These are phyloP conservation scores for Diaporthe destruens DNA, from an alignment of 2,329 filamentous ascomycete species.

Conservation along the genomic window DNA sequence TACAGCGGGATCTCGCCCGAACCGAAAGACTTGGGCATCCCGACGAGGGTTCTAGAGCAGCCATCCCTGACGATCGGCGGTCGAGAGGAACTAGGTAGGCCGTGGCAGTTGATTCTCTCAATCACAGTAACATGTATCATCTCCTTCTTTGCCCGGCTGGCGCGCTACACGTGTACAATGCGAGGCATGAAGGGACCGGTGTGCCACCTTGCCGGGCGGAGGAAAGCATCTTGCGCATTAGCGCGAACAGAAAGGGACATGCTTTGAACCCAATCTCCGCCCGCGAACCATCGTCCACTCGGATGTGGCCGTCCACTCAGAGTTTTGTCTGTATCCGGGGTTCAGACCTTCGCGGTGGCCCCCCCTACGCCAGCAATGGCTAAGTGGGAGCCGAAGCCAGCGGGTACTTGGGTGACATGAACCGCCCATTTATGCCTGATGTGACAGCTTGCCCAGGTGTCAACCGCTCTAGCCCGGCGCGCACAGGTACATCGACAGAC, in stretches of 20 bases:
- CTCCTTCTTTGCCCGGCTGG: not conserved
- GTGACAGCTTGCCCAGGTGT: constrained; percentile 15
- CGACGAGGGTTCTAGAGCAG: not conserved
- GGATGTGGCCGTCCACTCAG: not conserved
- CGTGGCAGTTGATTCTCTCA: not conserved
- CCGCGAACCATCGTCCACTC: not conserved
- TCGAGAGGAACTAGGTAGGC: not conserved
- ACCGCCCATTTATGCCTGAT: constrained; percentile 8
- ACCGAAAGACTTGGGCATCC: not conserved
- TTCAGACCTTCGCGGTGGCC: no score
- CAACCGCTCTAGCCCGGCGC: not conserved
- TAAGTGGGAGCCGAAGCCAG: no score
- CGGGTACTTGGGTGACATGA: not conserved
- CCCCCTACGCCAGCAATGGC: no score
- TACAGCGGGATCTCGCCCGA: no score
- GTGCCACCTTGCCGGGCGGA: not conserved
- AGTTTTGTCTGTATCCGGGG: not conserved
- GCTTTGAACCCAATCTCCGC: constrained; percentile 16
- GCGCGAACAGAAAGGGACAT: not conserved
- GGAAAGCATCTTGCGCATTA: constrained; percentile 11
- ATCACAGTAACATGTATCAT: constrained; percentile 2
- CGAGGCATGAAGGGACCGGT: not conserved
- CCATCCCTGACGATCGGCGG: constrained; percentile 12
- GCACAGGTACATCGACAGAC: constrained; percentile 26
- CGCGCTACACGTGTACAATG: not conserved